Conservation (phyloP, 805 yeast species). For the Wickerhamomyces bovis region DNA sequence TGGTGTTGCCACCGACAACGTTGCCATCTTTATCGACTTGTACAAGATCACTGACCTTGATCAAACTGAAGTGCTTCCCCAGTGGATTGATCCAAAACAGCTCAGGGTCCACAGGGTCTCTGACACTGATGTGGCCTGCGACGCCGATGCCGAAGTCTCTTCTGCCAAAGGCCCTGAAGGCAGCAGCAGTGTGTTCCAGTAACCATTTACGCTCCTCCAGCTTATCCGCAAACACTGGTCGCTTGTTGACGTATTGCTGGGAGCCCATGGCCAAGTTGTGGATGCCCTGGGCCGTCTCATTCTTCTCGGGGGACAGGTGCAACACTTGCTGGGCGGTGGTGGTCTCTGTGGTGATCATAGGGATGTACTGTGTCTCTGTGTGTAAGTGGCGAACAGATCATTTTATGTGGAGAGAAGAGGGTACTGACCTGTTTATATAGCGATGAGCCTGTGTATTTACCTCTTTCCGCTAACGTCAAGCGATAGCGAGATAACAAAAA, state of each 20-base stretch:
- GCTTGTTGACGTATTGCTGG: slow-evolving; percentile 37
- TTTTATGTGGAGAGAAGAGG: background rate
- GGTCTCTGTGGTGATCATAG: slow-evolving; percentile 1
- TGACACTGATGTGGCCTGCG: slow-evolving; percentile 81
- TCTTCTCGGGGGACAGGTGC: background rate
- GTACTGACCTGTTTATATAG: background rate
- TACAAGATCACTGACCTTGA: slow-evolving; percentile 58
- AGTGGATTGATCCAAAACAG: slow-evolving; percentile 90
- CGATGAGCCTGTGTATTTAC: background rate
- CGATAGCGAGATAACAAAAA: background rate
- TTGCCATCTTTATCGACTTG: slow-evolving; percentile 58
- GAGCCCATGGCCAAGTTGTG: slow-evolving; percentile 55
- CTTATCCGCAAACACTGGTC: slow-evolving; percentile 47
- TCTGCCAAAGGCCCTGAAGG: slow-evolving; percentile 78
- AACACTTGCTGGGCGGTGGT: background rate
- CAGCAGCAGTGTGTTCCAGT: slow-evolving; percentile 75
- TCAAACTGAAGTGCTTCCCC: slow-evolving; percentile 63
- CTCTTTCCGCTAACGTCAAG: background rate
- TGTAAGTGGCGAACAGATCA: background rate
- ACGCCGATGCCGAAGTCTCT: slow-evolving; percentile 70
- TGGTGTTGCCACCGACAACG: slow-evolving; percentile 50
- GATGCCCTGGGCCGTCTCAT: slow-evolving; percentile 38
- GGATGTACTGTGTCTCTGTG: background rate
- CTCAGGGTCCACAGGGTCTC: slow-evolving; percentile 75
- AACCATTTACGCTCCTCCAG: slow-evolving; percentile 47